Evolutionary conservation across 352 stramenopile genomes (phyloP).

Genomic region (Globisporangium sylvaticum): DNA sequence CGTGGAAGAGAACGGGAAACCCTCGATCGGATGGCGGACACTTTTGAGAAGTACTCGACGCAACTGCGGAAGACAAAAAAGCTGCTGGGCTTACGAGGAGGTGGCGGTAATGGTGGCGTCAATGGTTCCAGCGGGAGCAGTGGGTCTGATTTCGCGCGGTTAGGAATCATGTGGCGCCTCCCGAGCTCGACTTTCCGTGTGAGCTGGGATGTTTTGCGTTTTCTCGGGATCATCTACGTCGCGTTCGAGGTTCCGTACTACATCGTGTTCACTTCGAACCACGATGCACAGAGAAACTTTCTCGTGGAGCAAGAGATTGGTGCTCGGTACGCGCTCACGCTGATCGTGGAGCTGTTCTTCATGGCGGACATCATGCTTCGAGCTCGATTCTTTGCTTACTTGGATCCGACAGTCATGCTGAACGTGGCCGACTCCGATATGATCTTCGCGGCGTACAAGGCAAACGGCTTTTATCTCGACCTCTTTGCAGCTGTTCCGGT

Average conservation of each 20-base stretch:
- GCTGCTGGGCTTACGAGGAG: constrained; percentile 44
- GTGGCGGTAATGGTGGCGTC: constrained; percentile 13
- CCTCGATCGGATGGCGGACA: constrained; percentile 33
- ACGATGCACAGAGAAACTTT: constrained; percentile 47
- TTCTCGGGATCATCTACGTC: constrained; percentile 45
- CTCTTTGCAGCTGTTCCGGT: constrained; percentile 45
- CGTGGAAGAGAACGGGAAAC: constrained; percentile 26
- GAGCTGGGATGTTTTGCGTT: constrained; percentile 41
- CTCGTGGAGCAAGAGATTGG: constrained; percentile 27
- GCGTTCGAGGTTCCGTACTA: constrained; percentile 74
- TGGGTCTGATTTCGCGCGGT: constrained; percentile 7
- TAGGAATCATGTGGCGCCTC: constrained; percentile 29
- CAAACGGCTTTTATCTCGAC: constrained; percentile 51
- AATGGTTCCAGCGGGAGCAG: constrained; percentile 4
- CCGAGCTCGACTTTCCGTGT: constrained; percentile 51
- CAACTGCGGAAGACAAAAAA: constrained; percentile 79
- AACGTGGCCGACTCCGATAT: constrained; percentile 44
- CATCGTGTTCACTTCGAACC: constrained; percentile 55
- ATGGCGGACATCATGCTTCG: constrained; percentile 40
- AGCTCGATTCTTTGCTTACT: constrained; percentile 45
- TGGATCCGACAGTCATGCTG: constrained; percentile 61
- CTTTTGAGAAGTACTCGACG: constrained; percentile 49
- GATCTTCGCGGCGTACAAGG: constrained; percentile 60
- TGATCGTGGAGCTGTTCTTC: constrained; percentile 56
- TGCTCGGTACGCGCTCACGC: constrained; percentile 26